A percentile compares a stretch with the other conserved stretches of the same genome.
Conservation (phyloP, 2,329 filamentous ascomycete species). For the Beauveria caledonica region DNA sequence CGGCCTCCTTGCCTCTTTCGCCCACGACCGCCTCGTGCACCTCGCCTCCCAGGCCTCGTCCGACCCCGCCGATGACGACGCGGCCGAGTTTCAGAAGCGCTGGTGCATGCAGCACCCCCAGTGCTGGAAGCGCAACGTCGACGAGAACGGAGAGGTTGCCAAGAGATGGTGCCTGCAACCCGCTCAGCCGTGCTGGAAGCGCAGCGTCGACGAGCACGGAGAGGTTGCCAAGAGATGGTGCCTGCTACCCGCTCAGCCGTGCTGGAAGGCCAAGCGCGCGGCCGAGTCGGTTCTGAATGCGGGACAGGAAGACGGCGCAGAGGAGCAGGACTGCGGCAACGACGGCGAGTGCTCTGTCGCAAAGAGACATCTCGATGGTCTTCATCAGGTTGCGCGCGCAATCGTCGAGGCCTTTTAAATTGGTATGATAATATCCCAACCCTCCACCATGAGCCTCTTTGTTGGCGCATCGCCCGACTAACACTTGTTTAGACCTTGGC, state of each 20-base stretch:
- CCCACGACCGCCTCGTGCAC: slow-evolving; percentile 31
- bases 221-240: neutral
- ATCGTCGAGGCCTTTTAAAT: slow-evolving; percentile 20
- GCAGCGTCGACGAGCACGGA: neutral
- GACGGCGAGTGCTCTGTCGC: slow-evolving; percentile 32
- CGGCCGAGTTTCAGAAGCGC: no score
- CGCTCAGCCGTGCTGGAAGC: slow-evolving; percentile 34
- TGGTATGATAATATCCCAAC: neutral
- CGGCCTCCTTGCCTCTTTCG: slow-evolving; percentile 30
- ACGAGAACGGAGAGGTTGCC: slow-evolving; percentile 18
- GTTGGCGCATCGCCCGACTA: neutral
- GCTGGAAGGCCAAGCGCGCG: slow-evolving; percentile 24
- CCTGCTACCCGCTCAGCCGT: neutral
- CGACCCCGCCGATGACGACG: slow-evolving; percentile 17
- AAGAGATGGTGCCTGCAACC: slow-evolving; percentile 28
- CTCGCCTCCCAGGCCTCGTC: slow-evolving; percentile 25
- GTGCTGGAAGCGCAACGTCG: slow-evolving; percentile 31
- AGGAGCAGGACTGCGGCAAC: slow-evolving; percentile 20
- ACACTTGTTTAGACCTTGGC: neutral
- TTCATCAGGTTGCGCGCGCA: slow-evolving; percentile 20
- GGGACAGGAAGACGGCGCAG: slow-evolving; percentile 18
- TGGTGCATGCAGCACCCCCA: no score
- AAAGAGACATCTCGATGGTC: slow-evolving; percentile 24
- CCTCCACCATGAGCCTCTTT: neutral
- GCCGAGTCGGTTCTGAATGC: slow-evolving; percentile 28